phyloP scores from a whole-genome alignment of 805 yeast genomes.

The Metschnikowia corniflorae region DNA sequence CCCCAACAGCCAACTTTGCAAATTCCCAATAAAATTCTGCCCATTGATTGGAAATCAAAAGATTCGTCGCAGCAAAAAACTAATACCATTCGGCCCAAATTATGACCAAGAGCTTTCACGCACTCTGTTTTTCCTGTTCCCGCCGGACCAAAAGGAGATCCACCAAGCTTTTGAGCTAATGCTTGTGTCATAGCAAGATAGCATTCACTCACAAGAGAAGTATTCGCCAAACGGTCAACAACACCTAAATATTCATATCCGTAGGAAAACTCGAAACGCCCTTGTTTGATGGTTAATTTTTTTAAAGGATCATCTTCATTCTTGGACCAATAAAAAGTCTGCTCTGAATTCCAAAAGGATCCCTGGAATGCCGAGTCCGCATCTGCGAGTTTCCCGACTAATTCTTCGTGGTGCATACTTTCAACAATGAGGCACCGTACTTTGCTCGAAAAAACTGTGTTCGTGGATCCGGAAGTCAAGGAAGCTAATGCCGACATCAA shows the following conservation, averaged over 20 bases:
- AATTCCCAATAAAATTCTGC: slow-evolving; percentile 72
- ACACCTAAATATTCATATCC: slow-evolving; percentile 84
- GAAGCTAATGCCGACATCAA: slow-evolving; percentile 29
- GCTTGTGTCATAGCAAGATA: slow-evolving; percentile 74
- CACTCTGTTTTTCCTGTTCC: slow-evolving; percentile 97
- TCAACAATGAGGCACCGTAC: slow-evolving; percentile 66
- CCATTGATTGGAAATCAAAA: slow-evolving; percentile 76
- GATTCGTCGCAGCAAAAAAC: slow-evolving; percentile 92
- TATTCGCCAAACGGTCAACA: slow-evolving; percentile 68
- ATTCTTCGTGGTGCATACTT: slow-evolving; percentile 53
- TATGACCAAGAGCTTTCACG: slow-evolving; percentile 76
- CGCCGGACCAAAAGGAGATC: slow-evolving; percentile 92
- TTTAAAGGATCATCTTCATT: slow-evolving; percentile 23
- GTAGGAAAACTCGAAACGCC: slow-evolving; percentile 50
- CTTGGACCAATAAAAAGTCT: slow-evolving; percentile 42
- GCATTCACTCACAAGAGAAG: slow-evolving; percentile 65
- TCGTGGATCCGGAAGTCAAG: slow-evolving; percentile 15
- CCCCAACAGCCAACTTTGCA: slow-evolving; percentile 90
- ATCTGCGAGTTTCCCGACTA: slow-evolving; percentile 22
- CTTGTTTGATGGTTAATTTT: slow-evolving; percentile 48
- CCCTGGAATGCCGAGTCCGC: slow-evolving; percentile 9
- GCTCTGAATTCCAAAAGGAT: slow-evolving; percentile 51
- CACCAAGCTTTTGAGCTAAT: slow-evolving; percentile 70
- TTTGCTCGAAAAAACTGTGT: slow-evolving; percentile 36
- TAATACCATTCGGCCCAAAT: slow-evolving; percentile 73